Conservation (phyloP, 2,329 filamentous ascomycete genomes). For the Trichophaea hybrida region DNA sequence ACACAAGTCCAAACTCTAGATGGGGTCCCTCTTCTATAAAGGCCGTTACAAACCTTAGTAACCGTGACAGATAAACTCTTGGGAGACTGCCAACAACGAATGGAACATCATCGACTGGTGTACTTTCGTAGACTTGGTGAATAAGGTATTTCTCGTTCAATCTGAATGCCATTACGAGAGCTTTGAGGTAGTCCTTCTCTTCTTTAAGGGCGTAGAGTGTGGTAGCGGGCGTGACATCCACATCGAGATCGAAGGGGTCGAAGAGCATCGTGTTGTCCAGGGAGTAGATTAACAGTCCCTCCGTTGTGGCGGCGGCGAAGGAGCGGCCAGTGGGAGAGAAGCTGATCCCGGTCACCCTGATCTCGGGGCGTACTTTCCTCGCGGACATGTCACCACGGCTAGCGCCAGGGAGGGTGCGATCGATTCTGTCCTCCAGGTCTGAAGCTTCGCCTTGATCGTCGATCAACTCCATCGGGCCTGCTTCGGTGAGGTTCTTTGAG, state of each 20-base stretch:
- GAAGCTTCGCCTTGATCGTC: slow-evolving; percentile 80
- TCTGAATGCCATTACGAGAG: slow-evolving; percentile 91
- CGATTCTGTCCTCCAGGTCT: slow-evolving; percentile 71
- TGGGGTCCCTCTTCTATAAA: slow-evolving; percentile 84
- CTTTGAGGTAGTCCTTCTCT: slow-evolving; percentile 73
- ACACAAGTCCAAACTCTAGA: slow-evolving; percentile 84
- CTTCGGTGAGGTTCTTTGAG: slow-evolving; percentile 80
- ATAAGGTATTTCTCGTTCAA: slow-evolving; percentile 75
- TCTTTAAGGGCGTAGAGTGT: slow-evolving; percentile 54
- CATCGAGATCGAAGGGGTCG: slow-evolving; percentile 90
- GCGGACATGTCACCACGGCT: slow-evolving; percentile 75
- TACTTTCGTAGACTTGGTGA: slow-evolving; percentile 69
- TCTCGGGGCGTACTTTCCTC: slow-evolving; percentile 61
- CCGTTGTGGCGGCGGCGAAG: slow-evolving; percentile 90
- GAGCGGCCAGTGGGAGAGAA: slow-evolving; percentile 81
- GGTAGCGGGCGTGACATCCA: slow-evolving; percentile 78
- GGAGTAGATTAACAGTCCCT: slow-evolving; percentile 86
- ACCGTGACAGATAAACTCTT: slow-evolving; percentile 66
- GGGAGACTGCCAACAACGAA: slow-evolving; percentile 70
- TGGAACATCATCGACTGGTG: slow-evolving; percentile 58
- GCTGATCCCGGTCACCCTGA: slow-evolving; percentile 67
- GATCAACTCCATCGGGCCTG: slow-evolving; percentile 67
- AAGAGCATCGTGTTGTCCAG: slow-evolving; percentile 74
- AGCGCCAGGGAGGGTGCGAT: slow-evolving; percentile 66
- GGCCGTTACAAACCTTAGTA: slow-evolving; percentile 74